Conservation (phyloP, 306 rosid species). For the Betula pendula region DNA sequence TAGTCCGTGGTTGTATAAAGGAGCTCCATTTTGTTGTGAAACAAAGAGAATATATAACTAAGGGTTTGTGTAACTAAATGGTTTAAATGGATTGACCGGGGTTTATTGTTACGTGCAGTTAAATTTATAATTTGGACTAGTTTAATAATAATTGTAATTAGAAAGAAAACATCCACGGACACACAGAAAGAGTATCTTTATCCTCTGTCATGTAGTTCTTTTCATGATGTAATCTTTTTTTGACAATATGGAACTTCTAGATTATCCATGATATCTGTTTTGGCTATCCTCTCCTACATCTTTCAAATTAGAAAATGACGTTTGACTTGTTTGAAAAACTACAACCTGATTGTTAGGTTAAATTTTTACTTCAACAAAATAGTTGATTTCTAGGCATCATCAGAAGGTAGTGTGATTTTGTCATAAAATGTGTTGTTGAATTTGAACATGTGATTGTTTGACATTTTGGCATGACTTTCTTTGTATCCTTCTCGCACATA, state of each 20-base stretch:
- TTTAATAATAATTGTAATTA: neutral
- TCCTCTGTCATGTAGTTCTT: neutral
- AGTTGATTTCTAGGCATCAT: no score
- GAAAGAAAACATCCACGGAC: neutral
- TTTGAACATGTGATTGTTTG: no score
- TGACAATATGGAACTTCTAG: neutral
- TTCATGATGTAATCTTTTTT: neutral
- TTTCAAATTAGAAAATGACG: neutral
- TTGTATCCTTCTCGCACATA: neutral
- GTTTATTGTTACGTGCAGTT: neutral
- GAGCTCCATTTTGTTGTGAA: neutral
- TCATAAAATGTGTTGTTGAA: no score
- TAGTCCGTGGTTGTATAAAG: no score
- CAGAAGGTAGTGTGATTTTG: no score
- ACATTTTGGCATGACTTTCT: neutral
- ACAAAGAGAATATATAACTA: neutral
- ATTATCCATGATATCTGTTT: neutral
- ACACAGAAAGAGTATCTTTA: neutral
- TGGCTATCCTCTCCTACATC: neutral
- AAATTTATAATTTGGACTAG: neutral
- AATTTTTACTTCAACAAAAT: no score
- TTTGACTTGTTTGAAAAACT: neutral
- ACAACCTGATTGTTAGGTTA: no score
- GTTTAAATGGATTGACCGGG: neutral
- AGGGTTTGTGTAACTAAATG: neutral